Evolutionary conservation across 352 stramenopile genomes (phyloP).

Genomic region (Pythium periplocum): DNA sequence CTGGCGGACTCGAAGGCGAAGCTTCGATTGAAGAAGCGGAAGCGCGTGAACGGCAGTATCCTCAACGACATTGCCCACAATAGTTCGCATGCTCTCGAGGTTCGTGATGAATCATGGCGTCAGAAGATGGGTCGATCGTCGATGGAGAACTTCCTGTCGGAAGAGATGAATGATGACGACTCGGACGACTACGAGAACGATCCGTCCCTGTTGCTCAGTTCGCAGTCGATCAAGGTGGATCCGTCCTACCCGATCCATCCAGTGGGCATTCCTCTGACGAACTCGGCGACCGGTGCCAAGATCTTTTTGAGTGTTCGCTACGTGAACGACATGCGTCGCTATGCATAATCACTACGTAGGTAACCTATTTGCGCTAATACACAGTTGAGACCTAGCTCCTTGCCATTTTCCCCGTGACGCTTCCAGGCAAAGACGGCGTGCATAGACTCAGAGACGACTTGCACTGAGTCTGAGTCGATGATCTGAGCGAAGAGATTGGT

Average conservation of each 20-base stretch:
- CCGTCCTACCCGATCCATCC: conserved; percentile 45
- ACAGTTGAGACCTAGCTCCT: background rate
- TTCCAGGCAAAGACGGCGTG: no score
- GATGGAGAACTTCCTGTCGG: conserved; percentile 30
- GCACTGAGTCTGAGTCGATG: no score
- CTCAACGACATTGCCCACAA: conserved; percentile 56
- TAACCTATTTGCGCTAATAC: conserved; percentile 1
- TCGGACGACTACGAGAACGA: conserved; percentile 68
- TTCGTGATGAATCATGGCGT: conserved; percentile 67
- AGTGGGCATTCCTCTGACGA: conserved; percentile 40
- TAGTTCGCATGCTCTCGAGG: conserved; percentile 35
- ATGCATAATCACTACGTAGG: conserved; percentile 29
- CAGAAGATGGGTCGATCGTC: conserved; percentile 41
- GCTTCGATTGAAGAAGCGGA: conserved; percentile 69
- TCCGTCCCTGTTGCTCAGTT: conserved; percentile 43
- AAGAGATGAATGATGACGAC: conserved; percentile 18
- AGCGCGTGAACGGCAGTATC: conserved; percentile 75
- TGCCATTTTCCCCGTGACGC: no score
- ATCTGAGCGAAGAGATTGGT: no score
- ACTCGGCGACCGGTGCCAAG: conserved; percentile 45
- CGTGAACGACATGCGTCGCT: conserved; percentile 84
- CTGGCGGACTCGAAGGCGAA: conserved; percentile 66
- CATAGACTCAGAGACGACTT: no score
- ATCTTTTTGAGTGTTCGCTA: conserved; percentile 82
- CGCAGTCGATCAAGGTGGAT: conserved; percentile 44